Evolutionary conservation across 371 early-diverging fungal genomes (phyloP).

Genomic region (Rhizomucor miehei): DNA sequence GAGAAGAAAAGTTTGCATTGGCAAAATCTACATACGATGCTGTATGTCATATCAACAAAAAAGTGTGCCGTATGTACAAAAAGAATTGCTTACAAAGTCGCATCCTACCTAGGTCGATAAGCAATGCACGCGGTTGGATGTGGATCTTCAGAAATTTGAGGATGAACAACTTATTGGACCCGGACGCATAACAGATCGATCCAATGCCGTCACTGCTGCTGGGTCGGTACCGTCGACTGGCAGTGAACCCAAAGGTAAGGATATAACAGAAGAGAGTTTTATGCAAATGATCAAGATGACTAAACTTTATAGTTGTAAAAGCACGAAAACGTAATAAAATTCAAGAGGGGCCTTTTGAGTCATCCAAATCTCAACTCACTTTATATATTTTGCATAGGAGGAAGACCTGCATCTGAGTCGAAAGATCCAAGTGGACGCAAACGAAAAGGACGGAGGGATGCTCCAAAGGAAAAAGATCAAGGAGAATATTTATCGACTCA

Average conservation of each 20-base stretch:
- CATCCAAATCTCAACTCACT: too few species aligned
- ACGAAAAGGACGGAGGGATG: constrained; percentile 11
- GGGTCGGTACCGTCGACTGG: too few species aligned
- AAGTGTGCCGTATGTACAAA: not conserved
- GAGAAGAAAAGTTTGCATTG: constrained; percentile 90
- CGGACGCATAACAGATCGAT: constrained; percentile 23
- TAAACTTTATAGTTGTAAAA: too few species aligned
- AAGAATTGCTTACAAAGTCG: not conserved
- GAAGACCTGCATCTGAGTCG: not conserved
- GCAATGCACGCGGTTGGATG: constrained; percentile 88
- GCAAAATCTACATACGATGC: constrained; percentile 92
- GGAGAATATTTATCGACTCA: constrained; percentile 25
- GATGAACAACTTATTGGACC: constrained; percentile 80
- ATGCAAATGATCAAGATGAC: not conserved
- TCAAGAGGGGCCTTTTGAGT: too few species aligned
- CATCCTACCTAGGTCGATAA: constrained; percentile 69
- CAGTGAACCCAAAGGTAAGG: too few species aligned
- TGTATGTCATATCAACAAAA: constrained; percentile 40
- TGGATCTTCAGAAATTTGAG: constrained; percentile 86
- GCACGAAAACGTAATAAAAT: too few species aligned
- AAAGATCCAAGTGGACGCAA: constrained; percentile 8
- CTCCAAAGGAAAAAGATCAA: constrained; percentile 14
- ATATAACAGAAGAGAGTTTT: not conserved
- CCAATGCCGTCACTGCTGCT: constrained; percentile 17
- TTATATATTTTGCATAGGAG: too few species aligned